Percentiles rank a stretch among this genome's conserved stretches.
Evolutionary conservation across 768 basidiomycete genomes (phyloP).

Genomic region (Boletellus sp.): DNA sequence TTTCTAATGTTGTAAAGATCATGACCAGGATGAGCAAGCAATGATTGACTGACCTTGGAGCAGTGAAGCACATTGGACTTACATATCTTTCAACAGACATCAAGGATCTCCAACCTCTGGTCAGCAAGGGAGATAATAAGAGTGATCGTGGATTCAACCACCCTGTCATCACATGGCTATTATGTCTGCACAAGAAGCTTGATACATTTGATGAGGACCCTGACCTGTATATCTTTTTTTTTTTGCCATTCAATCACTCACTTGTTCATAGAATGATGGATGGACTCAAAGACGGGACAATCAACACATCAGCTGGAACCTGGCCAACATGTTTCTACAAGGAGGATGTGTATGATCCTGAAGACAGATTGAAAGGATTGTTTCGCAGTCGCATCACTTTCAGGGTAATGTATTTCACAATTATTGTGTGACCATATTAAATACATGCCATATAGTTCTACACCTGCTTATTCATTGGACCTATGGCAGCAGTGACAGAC

Average conservation of each 20-base stretch:
- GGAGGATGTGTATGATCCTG: background rate
- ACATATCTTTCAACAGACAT: background rate
- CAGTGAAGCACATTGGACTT: background rate
- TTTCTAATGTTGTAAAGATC: background rate
- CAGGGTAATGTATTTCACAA: background rate
- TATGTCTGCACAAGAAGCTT: background rate
- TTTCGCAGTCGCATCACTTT: background rate
- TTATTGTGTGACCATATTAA: background rate
- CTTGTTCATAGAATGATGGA: background rate
- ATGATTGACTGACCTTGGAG: background rate
- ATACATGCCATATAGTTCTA: background rate
- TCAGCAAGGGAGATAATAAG: background rate
- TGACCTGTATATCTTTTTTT: background rate
- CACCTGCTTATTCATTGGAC: background rate
- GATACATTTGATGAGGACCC: background rate
- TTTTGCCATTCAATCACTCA: background rate
- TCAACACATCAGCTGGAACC: background rate
- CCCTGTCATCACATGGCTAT: background rate
- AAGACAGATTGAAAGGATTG: background rate
- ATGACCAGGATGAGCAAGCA: background rate
- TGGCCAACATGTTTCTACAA: conserved; percentile 2
- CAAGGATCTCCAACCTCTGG: background rate
- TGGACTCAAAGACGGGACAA: background rate
- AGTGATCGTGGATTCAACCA: background rate
- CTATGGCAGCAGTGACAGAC: background rate